Conservation (phyloP, 1,284 basidiomycete genomes). For the Polyporus tsugae region DNA sequence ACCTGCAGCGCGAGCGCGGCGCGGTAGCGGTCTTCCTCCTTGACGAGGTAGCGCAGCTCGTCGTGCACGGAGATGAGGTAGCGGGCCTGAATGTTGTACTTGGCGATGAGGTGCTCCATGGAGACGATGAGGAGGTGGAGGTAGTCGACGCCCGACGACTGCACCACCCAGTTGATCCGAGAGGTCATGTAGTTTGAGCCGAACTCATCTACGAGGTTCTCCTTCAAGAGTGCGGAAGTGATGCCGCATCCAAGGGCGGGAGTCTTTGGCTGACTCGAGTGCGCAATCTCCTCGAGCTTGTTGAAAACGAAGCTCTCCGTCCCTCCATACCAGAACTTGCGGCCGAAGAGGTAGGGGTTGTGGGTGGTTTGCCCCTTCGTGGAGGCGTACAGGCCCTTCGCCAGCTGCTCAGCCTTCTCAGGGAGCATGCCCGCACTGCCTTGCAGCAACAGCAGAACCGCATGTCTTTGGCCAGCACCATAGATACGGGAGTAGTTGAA, state of each 20-base stretch:
- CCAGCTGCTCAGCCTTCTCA: conserved; percentile 83
- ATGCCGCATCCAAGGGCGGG: conserved; percentile 96
- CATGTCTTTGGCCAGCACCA: conserved; percentile 96
- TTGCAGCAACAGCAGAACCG: conserved; percentile 89
- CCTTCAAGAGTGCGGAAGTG: conserved; percentile 90
- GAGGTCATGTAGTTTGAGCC: conserved; percentile 94
- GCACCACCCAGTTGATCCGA: conserved; percentile 99
- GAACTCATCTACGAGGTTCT: conserved; percentile 82
- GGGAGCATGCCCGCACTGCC: conserved; percentile 83
- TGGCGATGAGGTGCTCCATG: conserved; percentile 89
- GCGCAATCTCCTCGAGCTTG: conserved; percentile 95
- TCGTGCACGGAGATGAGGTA: conserved; percentile 99
- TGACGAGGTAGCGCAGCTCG: conserved; percentile 93
- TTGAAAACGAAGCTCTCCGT: conserved; percentile 99
- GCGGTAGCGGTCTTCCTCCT: conserved; percentile 89
- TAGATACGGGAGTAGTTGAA: conserved; percentile 99
- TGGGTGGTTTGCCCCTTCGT: conserved; percentile 94
- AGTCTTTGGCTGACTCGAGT: conserved; percentile 88
- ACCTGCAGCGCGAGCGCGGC: conserved; percentile 95
- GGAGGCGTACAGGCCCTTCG: conserved; percentile 88
- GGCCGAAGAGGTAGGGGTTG: conserved; percentile 70
- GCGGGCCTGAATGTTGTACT: conserved; percentile 89
- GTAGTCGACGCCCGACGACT: conserved; percentile 98
- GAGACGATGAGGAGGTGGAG: conserved; percentile 95
- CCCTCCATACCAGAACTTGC: conserved; percentile 97